Conservation (phyloP, 2,329 filamentous ascomycete genomes). For the Colletotrichum eleusines region DNA sequence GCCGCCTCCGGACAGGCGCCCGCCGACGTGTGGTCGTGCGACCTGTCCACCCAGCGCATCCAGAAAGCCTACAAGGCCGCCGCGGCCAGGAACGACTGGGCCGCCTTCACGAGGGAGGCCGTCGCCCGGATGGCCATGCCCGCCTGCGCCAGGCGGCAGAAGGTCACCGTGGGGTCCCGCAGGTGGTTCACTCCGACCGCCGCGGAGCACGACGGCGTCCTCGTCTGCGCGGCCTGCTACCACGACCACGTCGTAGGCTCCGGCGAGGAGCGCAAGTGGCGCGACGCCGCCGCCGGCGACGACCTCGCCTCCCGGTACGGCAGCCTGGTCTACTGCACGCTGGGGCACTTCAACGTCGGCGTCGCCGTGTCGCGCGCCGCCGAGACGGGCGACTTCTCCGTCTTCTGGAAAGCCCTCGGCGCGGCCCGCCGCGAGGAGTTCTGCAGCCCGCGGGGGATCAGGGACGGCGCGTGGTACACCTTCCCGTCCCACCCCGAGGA, state of each 20-base stretch:
- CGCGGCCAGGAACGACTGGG: conserved; percentile 47
- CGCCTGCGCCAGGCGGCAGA: conserved; percentile 46
- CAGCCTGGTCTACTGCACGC: conserved; percentile 45
- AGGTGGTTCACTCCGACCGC: conserved; percentile 51
- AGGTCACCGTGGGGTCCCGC: conserved; percentile 43
- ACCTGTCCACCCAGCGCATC: conserved; percentile 49
- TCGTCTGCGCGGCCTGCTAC: conserved; percentile 54
- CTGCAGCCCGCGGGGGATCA: conserved; percentile 50
- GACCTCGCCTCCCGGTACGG: conserved; percentile 39
- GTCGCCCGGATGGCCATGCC: conserved; percentile 46
- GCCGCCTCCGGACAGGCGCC: conserved; percentile 44
- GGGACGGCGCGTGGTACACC: conserved; percentile 51
- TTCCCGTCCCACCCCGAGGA: conserved; percentile 48
- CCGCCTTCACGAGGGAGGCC: conserved; percentile 49
- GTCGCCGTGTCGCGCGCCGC: conserved; percentile 49
- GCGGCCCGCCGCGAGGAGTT: conserved; percentile 47
- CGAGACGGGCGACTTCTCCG: conserved; percentile 47
- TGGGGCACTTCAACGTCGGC: conserved; percentile 49
- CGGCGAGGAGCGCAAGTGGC: conserved; percentile 47
- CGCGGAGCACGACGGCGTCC: conserved; percentile 43
- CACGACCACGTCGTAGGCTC: conserved; percentile 52
- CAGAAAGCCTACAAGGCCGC: conserved; percentile 47
- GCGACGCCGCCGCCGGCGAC: conserved; percentile 27
- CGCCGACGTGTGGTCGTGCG: conserved; percentile 52
- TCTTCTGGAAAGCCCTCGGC: conserved; percentile 51